Conservation (phyloP, 202 grass and related monocot genomes). For the Saccharum hybrid region DNA sequence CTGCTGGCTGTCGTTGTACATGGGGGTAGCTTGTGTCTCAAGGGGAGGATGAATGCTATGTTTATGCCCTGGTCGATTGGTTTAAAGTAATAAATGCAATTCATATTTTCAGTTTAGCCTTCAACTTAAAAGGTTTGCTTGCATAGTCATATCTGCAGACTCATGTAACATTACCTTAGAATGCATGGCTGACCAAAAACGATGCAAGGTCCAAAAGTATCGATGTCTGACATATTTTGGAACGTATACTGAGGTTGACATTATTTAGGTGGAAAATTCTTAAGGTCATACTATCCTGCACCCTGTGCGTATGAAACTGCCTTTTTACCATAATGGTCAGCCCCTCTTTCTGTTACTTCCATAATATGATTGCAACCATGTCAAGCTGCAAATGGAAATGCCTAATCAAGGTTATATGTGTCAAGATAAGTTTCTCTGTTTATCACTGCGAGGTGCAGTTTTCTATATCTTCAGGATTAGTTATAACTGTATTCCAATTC, state of each 20-base stretch:
- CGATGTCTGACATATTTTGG: neutral
- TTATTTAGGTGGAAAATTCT: constrained; percentile 5
- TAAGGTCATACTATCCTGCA: neutral
- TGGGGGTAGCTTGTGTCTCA: neutral
- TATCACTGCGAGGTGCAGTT: neutral
- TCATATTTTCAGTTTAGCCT: neutral
- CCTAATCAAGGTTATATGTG: neutral
- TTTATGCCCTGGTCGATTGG: neutral
- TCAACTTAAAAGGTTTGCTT: neutral
- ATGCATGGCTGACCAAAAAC: neutral
- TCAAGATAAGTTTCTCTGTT: neutral
- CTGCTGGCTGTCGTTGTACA: neutral
- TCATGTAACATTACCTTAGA: neutral
- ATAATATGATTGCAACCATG: neutral
- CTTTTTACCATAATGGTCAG: neutral
- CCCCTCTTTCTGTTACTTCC: neutral
- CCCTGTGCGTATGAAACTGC: neutral
- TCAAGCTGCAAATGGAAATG: neutral
- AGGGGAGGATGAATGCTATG: neutral
- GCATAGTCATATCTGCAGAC: neutral
- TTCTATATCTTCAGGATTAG: neutral
- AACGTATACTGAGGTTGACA: neutral
- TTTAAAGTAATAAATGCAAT: neutral
- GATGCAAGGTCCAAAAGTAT: neutral
- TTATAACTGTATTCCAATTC: neutral